Base-by-base conservation (phyloP, 441 rosid genomes). In the Breynia disticha region DNA sequence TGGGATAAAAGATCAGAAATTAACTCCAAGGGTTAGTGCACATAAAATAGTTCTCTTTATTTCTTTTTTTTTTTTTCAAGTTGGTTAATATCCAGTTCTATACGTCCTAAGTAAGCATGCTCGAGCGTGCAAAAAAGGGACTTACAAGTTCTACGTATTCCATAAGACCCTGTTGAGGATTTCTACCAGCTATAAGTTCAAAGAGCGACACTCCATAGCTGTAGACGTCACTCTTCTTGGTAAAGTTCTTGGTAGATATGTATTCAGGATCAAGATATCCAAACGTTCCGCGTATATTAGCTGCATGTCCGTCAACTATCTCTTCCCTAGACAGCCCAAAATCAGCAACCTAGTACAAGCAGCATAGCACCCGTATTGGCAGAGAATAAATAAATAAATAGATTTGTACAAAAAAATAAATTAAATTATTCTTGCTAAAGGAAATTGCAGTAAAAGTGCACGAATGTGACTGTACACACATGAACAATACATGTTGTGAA, bases 211-310 rank as follows among this genome's bases (percentile, higher is more conserved):
- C 97, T 46, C 99, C 97, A 0, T 77, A 93, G 69, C 99, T 88
- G 59, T 89, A 93, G 55, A 93, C 97, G 45, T 93, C 99, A 37
- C 97, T 89, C 70, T 86, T 93, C 76, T 93, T 93, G 1, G 97
- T 89, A 65, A 84, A 89, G 37, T 67, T 79, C 71, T 83, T 72
- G 2, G 97, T 77, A 20, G 97, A 89, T 48, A 93, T 77, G 57
- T 93, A 93, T 56, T 93, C 97, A 1, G 99, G 99, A 72, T 93
- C 99, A 18, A 93, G 97, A 63, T 89, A 93, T 57, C 97, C 99
- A 61, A 84, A 86, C 11, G 99, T 93, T 65, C 99, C 99, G 38
- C 87, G 68, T 53, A 93, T 52, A 56, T 89, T 79, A 24, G 84
- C 97, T 13, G 82, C 90, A 46, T 86, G 80, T 56, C 70, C 76